Evolutionary conservation across 2,329 filamentous ascomycete genomes (phyloP).

Genomic region (Chrysoporthe cubensis): DNA sequence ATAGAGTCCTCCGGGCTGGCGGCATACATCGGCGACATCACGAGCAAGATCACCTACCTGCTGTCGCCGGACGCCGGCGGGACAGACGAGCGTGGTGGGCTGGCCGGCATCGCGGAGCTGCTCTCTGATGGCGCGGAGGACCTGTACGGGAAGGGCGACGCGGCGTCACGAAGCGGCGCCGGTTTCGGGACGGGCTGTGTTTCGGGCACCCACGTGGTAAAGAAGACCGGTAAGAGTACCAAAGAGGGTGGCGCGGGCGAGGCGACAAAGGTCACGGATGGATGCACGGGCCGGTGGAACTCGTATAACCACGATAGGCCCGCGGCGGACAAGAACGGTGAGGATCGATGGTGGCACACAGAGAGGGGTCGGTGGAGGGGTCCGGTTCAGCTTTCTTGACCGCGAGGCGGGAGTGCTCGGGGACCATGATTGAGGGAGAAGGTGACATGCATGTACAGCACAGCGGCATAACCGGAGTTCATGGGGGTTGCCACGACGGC

Average conservation of each 20-base stretch:
- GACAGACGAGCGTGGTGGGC: slow-evolving; percentile 58
- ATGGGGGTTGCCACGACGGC: too few species aligned
- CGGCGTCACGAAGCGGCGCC: slow-evolving; percentile 18
- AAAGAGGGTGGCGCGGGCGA: slow-evolving; percentile 26
- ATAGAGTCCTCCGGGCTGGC: slow-evolving; percentile 59
- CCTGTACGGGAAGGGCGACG: slow-evolving; percentile 31
- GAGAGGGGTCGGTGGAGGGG: slow-evolving; percentile 40
- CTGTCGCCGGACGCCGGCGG: slow-evolving; percentile 61
- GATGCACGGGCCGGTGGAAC: slow-evolving; percentile 43
- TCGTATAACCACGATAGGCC: slow-evolving; percentile 29
- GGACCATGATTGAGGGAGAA: too few species aligned
- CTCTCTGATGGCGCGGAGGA: slow-evolving; percentile 53
- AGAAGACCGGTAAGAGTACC: slow-evolving; percentile 19
- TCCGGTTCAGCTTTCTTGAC: slow-evolving; percentile 35
- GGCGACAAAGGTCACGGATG: slow-evolving; percentile 31
- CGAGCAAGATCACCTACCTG: slow-evolving; percentile 63
- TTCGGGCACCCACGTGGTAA: slow-evolving; percentile 32
- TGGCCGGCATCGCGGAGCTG: slow-evolving; percentile 57
- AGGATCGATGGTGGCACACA: slow-evolving; percentile 41
- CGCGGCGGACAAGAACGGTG: slow-evolving; percentile 38
- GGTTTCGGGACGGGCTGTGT: slow-evolving; percentile 24
- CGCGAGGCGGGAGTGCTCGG: too few species aligned
- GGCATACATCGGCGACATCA: slow-evolving; percentile 64
- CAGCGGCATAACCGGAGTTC: neutral
- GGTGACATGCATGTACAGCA: neutral